These are phyloP conservation scores for Pichia sp. DNA, from an alignment of 1,139 yeast genomes.

Conservation along the genomic window DNA sequence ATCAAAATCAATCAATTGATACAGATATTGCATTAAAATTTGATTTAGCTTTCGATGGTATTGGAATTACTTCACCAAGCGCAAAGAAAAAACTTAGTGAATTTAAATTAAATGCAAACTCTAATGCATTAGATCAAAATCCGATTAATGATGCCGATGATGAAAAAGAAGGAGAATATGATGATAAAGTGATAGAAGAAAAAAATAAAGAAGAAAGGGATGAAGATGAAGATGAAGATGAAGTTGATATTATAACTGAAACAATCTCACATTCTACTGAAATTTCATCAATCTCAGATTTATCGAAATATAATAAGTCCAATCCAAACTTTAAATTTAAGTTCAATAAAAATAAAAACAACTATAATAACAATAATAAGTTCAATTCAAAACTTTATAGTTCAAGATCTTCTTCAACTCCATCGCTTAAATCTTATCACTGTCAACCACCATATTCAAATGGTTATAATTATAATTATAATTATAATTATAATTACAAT, in stretches of 20 bases:
- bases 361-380: no score
- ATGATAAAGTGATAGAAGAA: not conserved
- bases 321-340: not conserved
- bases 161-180: not conserved
- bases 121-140: not conserved
- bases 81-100: slow-evolving; percentile 3
- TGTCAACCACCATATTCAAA: not conserved
- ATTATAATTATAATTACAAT: no score
- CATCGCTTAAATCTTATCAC: slow-evolving; percentile 3
- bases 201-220: not conserved
- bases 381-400: not conserved
- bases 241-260: slow-evolving; percentile 7
- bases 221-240: not conserved
- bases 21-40: slow-evolving; percentile 9
- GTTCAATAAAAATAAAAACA: not conserved
- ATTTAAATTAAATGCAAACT: not conserved
- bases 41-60: slow-evolving; percentile 18
- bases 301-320: not conserved
- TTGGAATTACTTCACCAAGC: slow-evolving; percentile 22
- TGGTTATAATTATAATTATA: not conserved
- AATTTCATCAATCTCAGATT: not conserved
- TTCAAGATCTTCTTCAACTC: slow-evolving; percentile 8
- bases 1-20: slow-evolving; percentile 6
- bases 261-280: not conserved
- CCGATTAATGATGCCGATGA: not conserved